Evolutionary conservation across 192 early-diverging fungal genomes (phyloP).

Genomic region (Coemansia sp.): DNA sequence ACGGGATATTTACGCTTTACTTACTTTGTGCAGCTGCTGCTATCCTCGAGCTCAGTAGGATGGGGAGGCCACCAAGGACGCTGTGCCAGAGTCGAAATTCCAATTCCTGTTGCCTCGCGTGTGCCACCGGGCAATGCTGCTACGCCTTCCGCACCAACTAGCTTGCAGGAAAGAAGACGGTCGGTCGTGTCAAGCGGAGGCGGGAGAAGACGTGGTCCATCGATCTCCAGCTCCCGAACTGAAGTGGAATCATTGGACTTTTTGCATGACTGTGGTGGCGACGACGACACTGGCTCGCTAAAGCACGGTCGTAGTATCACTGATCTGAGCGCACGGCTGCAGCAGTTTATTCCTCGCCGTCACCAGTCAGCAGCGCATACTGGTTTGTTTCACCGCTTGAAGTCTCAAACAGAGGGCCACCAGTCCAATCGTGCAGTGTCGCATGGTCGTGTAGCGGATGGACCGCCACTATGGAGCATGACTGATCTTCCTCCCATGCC

Average conservation of each 20-base stretch:
- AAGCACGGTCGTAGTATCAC: constrained; percentile 32
- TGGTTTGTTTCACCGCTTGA: constrained; percentile 1
- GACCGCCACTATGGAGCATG: constrained; percentile 16
- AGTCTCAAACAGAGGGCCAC: background rate
- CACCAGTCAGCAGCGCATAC: constrained; percentile 3
- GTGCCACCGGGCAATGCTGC: constrained; percentile 18
- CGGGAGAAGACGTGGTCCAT: constrained; percentile 1
- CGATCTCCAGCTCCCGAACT: constrained; percentile 18
- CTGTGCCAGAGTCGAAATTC: constrained; percentile 19
- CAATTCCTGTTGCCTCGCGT: constrained; percentile 34
- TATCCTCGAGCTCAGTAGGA: constrained; percentile 18
- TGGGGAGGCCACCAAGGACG: constrained; percentile 31
- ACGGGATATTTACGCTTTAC: constrained; percentile 37
- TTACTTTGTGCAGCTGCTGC: constrained; percentile 26
- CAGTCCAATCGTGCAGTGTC: constrained; percentile 14
- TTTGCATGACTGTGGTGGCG: background rate
- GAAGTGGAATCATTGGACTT: constrained; percentile 10
- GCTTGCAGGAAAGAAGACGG: background rate
- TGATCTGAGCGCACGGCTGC: constrained; percentile 32
- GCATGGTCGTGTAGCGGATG: constrained; percentile 17
- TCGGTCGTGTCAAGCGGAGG: background rate
- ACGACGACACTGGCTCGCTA: constrained; percentile 2
- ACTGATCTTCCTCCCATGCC: constrained; percentile 30
- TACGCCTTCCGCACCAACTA: background rate
- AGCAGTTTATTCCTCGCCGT: constrained; percentile 49